Evolutionary conservation across 352 stramenopile genomes (phyloP), one percentile per base, ranked within the genome.

Genomic region (Plasmopara halstedii): DNA sequence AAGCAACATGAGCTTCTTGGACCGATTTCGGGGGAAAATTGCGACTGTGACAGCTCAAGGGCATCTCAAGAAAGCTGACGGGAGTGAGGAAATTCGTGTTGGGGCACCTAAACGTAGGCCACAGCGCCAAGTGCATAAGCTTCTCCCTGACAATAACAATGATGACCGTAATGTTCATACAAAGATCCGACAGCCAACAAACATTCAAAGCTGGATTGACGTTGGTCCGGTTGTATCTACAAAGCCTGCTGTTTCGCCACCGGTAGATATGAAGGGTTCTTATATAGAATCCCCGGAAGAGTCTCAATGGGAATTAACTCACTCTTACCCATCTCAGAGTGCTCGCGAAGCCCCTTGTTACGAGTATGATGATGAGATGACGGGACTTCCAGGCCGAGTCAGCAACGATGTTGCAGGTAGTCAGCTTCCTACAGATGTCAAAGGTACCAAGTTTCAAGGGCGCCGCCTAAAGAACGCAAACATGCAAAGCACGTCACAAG

Each of bases 1-100:
- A 19, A n/a, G 18, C n/a, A 33, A 5, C 23, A 88, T 91, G 80
- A 91, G 72, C 62, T 92, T 92, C 52, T 56, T 89, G 25, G 76
- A 88, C 46, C 64, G 80, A 38, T 92, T 92, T 50, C 76, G 88
- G 35, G 71, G 75, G 46, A 92, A 92, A 60, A 88, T 88, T 41
- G 70, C 75, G 40, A 89, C 77, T 0, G 80, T 92, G 51, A 89
- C 75, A 3, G 77, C 76, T 3, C 77, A 89, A 42, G 77, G 78
- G 0, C 78, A 87, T 21, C 63, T 89, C 7, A 84, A 81, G 47
- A 85, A 86, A 33, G 73, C 75, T 6, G 80, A 88, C 39, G 80
- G 80, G 15, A 87, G 73, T 44, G 77, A 91, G 39, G 80, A 87
- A 53, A 85, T 91, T 42, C 80, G 80, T 2, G 77, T 86, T 11